These are phyloP conservation scores for Rhodotorula diobovata DNA, from an alignment of 768 basidiomycete species.

Conservation along the genomic window DNA sequence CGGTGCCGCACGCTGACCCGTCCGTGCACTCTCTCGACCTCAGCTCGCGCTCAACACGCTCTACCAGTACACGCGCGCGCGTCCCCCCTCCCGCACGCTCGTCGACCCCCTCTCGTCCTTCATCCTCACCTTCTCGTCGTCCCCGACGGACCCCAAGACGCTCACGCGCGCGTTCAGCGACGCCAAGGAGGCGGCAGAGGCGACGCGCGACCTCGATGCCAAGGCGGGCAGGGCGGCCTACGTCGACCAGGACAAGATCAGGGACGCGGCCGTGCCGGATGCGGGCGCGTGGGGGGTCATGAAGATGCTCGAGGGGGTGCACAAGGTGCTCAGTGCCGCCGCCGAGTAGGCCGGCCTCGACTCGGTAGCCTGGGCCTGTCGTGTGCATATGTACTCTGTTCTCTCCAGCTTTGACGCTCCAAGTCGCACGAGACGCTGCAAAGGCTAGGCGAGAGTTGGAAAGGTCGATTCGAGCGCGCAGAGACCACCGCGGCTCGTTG, in stretches of 20 bases:
- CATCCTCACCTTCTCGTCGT: slow-evolving; percentile 43
- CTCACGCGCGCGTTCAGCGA: slow-evolving; percentile 43
- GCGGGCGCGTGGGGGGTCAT: slow-evolving; percentile 50
- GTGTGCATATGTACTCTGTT: no score
- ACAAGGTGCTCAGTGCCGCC: slow-evolving; percentile 6
- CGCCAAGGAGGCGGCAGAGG: slow-evolving; percentile 47
- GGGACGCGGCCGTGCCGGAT: slow-evolving; percentile 48
- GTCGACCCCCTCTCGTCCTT: slow-evolving; percentile 51
- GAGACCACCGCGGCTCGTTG: no score
- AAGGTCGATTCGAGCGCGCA: no score
- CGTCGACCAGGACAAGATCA: slow-evolving; percentile 48
- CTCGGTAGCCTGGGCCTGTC: no score
- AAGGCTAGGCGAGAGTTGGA: no score
- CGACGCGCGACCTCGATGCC: slow-evolving; percentile 49
- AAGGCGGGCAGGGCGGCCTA: slow-evolving; percentile 47
- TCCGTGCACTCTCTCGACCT: no score
- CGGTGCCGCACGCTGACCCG: neutral
- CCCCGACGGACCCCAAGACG: slow-evolving; percentile 41
- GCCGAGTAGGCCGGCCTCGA: no score
- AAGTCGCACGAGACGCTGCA: no score
- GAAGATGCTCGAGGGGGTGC: slow-evolving; percentile 39
- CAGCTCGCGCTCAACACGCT: slow-evolving; percentile 42
- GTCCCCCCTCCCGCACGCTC: slow-evolving; percentile 50
- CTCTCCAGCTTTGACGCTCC: no score
- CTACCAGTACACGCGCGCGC: slow-evolving; percentile 48